Base-by-base conservation (phyloP, 495 filamentous ascomycete genomes). In the Emericellopsis terricola region DNA sequence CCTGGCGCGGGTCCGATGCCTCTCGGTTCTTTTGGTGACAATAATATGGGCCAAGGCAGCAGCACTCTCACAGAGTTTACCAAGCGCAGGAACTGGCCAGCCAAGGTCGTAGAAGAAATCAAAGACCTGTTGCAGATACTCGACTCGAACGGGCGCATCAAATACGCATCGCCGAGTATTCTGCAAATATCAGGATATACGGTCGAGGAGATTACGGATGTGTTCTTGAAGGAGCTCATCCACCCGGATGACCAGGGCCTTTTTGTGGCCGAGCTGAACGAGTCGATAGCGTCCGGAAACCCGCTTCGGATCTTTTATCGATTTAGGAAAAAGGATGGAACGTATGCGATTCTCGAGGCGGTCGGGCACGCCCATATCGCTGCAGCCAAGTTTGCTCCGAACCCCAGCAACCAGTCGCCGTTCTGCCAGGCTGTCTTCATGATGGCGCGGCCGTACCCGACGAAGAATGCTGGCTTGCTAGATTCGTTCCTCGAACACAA, bases 401-500 rank as follows among this genome's bases (percentile, higher is more conserved):
- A 74, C 39, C 65, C 68, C 1, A 65, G 61, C 24, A 73, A 76
- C 36, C 61, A 63, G 34, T 60, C 72, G 19, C 68, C 73, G 3
- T 76, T 75, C 42, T 94, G 87, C 54, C 71, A 78, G 40, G 86
- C 87, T 13, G 78, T 94, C 47, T 94, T 96, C 53, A 80, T 97
- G 61, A 81, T 93, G 72, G 74, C 83, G 16, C 68, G 89, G 15
- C 89, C 84, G 8, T 93, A 94, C 52, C 85, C 84, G 5, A 89
- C 78, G 31, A 83, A 78, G 50, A 89, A 84, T 47, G 73, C 82
- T 0, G 72, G 68, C 8, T 60, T 94, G 6, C 56, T 97, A 32
- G 85, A 97, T 52, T 91, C 87, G 1, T 94, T 94, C 41, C 62
- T 97, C 10, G 89, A 97, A 52, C 87, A 94, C 56, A 94, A 94